Percentiles rank a stretch among this genome's conserved stretches.
These are phyloP conservation scores for Phytophthora podocarpi DNA, from an alignment of 352 stramenopile species.

Conservation along the genomic window DNA sequence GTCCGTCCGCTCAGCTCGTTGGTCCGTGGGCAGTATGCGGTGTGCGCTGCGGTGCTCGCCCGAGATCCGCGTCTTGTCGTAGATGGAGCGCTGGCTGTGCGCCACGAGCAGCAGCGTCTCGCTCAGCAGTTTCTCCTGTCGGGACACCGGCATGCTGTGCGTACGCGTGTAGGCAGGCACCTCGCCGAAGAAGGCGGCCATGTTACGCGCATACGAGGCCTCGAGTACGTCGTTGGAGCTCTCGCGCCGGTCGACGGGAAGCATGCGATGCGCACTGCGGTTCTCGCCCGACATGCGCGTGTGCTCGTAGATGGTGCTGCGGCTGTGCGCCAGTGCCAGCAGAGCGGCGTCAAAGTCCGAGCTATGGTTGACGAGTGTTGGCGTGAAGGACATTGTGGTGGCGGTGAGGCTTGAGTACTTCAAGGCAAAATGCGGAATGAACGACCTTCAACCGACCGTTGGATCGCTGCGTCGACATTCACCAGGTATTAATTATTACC, in stretches of 20 bases:
- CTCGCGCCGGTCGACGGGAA: conserved; percentile 49
- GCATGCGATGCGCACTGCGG: conserved; percentile 40
- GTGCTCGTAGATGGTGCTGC: conserved; percentile 61
- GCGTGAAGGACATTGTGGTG: conserved; percentile 13
- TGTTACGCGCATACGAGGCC: conserved; percentile 26
- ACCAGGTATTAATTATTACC: neutral
- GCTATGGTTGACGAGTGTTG: conserved; percentile 8
- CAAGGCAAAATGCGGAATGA: conserved; percentile 32
- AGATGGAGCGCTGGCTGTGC: conserved; percentile 50
- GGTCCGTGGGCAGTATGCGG: conserved; percentile 49
- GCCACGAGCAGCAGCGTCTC: conserved; percentile 29
- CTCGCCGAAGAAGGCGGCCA: conserved; percentile 25
- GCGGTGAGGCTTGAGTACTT: neutral
- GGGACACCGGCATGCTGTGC: conserved; percentile 10
- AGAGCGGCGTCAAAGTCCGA: conserved; percentile 30
- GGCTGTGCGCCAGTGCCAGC: conserved; percentile 31
- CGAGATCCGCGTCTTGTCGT: conserved; percentile 59
- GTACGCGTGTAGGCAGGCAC: neutral
- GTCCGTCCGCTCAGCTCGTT: conserved; percentile 40
- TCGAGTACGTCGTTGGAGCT: conserved; percentile 49
- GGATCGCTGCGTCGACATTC: neutral
- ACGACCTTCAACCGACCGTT: conserved; percentile 8
- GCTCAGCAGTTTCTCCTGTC: conserved; percentile 15
- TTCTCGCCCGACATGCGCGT: conserved; percentile 69
- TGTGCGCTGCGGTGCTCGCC: conserved; percentile 53